Evolutionary conservation across 352 stramenopile genomes (phyloP).

Genomic region (Pythium coloratum): DNA sequence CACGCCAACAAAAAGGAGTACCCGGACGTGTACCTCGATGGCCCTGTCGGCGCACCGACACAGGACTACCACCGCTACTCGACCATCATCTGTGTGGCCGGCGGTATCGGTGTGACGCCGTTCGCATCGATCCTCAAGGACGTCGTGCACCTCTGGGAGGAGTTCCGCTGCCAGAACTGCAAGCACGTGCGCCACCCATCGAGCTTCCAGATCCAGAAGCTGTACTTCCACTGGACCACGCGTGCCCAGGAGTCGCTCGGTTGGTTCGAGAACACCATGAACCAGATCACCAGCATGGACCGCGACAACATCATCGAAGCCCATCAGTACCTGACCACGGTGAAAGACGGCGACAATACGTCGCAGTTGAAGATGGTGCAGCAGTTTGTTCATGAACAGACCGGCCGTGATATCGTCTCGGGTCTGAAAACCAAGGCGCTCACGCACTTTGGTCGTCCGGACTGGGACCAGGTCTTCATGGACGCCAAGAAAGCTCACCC

Average conservation of each 20-base stretch:
- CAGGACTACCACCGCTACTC: conserved; percentile 80
- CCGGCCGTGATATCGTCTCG: conserved; percentile 78
- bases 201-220: conserved; percentile 77
- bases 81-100: conserved; percentile 71
- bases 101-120: conserved; percentile 80
- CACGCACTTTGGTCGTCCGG: conserved; percentile 84
- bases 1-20: conserved; percentile 66
- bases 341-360: conserved; percentile 72
- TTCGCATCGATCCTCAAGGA: conserved; percentile 83
- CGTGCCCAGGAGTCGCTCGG: conserved; percentile 73
- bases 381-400: conserved; percentile 79
- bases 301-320: conserved; percentile 76
- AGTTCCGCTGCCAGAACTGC: conserved; percentile 75
- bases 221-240: conserved; percentile 89
- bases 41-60: conserved; percentile 67
- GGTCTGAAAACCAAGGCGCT: conserved; percentile 77
- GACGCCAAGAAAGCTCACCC: conserved; percentile 47
- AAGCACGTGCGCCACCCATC: conserved; percentile 66
- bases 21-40: conserved; percentile 72
- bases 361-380: conserved; percentile 84
- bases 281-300: conserved; percentile 80
- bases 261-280: conserved; percentile 88
- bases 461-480: conserved; percentile 81
- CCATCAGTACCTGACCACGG: conserved; percentile 82
- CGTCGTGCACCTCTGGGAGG: conserved; percentile 72